Percentiles rank a stretch among this genome's conserved stretches.
Evolutionary conservation across 2,329 filamentous ascomycete species (phyloP).

Genomic region (Alternaria solani): DNA sequence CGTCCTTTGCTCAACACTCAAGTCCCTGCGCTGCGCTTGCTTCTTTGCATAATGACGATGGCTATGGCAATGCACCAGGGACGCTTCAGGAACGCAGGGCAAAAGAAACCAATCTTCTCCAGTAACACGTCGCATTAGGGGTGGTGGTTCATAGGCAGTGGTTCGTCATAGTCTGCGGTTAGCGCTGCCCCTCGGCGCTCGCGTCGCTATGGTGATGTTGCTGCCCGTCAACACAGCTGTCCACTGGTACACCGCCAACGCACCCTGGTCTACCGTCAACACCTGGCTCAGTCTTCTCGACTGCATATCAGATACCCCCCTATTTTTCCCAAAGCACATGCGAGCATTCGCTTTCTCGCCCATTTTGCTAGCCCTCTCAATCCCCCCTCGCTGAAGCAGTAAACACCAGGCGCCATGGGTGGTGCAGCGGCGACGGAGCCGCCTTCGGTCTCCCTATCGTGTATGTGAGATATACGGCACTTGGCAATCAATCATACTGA

Average conservation of each 20-base stretch:
- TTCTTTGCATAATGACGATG: conserved; percentile 2
- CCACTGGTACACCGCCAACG: conserved; percentile 20
- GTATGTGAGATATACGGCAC: conserved; percentile 54
- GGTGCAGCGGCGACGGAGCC: conserved; percentile 65
- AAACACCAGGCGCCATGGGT: conserved; percentile 62
- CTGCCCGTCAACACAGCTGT: conserved; percentile 30
- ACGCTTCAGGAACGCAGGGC: not conserved
- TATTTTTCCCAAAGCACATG: conserved; percentile 29
- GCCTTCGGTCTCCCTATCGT: conserved; percentile 73
- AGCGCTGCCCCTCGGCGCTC: conserved; percentile 26
- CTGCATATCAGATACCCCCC: conserved; percentile 24
- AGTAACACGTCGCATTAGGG: not conserved
- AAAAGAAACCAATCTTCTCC: not conserved
- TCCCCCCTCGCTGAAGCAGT: conserved; percentile 30
- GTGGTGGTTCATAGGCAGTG: not conserved
- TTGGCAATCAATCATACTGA: conserved; percentile 39
- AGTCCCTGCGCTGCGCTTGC: conserved; percentile 2
- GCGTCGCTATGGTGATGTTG: conserved; percentile 36
- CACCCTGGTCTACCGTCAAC: conserved; percentile 35
- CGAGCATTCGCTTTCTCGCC: conserved; percentile 25
- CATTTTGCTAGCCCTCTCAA: conserved; percentile 16
- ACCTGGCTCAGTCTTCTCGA: conserved; percentile 32
- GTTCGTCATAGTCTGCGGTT: conserved; percentile 16
- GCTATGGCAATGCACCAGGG: not conserved
- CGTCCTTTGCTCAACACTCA: not conserved